Percentiles rank a stretch among this genome's conserved stretches.
Conservation (phyloP, 129 eudicot genomes). For the Escallonia herrerae region DNA sequence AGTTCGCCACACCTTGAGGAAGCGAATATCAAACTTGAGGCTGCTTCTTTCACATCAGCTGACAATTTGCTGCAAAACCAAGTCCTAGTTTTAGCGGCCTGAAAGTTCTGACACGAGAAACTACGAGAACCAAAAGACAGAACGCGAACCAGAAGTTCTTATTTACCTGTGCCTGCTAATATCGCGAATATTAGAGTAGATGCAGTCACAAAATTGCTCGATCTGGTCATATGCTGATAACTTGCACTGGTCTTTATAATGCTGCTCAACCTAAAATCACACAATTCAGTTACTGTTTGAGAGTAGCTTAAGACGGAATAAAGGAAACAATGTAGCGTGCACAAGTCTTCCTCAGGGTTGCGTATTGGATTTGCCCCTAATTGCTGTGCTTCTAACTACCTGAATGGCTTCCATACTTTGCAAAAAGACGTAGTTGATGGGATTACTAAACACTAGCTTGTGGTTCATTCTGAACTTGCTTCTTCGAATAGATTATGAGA, state of each 20-base stretch:
- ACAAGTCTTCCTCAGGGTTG: too few species aligned
- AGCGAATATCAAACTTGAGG: conserved; percentile 27
- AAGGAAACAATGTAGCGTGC: not conserved
- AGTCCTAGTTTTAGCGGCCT: not conserved
- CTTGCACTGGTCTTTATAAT: conserved; percentile 13
- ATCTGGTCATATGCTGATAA: conserved; percentile 22
- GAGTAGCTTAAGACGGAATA: not conserved
- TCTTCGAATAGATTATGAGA: not conserved
- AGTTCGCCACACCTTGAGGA: conserved; percentile 36
- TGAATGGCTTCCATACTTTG: too few species aligned
- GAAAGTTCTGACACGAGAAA: not conserved
- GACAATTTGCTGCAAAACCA: conserved; percentile 11
- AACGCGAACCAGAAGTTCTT: not conserved
- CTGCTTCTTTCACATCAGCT: conserved; percentile 20
- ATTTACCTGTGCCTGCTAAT: conserved; percentile 15
- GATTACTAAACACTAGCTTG: too few species aligned
- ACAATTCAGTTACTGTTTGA: too few species aligned
- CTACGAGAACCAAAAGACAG: not conserved
- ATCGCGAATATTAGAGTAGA: conserved; percentile 2
- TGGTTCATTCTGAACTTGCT: too few species aligned
- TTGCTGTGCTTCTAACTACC: too few species aligned
- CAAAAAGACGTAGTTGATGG: too few species aligned
- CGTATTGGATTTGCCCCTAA: too few species aligned
- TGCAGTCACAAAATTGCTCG: conserved; percentile 14
- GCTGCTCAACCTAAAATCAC: conserved; percentile 10